Percentiles rank a stretch among this genome's conserved stretches.
Conservation (phyloP, 2,329 filamentous ascomycete species). For the Dendrostoma leiphaemia region DNA sequence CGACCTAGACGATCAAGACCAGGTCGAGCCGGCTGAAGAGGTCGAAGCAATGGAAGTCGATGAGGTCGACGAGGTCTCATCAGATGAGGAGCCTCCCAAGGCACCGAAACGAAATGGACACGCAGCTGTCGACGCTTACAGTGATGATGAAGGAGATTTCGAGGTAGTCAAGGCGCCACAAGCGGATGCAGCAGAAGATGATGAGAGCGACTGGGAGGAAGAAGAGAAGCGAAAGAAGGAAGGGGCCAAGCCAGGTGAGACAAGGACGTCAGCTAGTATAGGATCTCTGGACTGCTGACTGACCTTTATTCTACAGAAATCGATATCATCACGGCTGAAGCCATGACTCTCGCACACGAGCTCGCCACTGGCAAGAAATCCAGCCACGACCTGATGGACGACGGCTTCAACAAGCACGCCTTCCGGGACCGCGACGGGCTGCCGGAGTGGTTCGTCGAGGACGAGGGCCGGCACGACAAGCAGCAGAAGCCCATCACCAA, state of each 20-base stretch:
- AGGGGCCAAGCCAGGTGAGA: conserved; percentile 61
- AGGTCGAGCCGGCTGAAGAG: conserved; percentile 33
- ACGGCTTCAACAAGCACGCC: conserved; percentile 88
- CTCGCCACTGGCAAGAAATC: conserved; percentile 84
- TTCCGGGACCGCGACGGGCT: conserved; percentile 90
- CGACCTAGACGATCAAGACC: conserved; percentile 36
- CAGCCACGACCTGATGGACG: conserved; percentile 77
- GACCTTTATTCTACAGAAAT: conserved; percentile 59
- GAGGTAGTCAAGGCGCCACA: conserved; percentile 57
- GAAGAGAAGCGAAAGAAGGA: conserved; percentile 60
- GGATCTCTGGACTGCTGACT: neutral
- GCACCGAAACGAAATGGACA: conserved; percentile 33
- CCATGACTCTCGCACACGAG: conserved; percentile 94
- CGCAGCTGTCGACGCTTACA: conserved; percentile 35
- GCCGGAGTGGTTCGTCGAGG: conserved; percentile 97
- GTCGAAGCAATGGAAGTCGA: conserved; percentile 38
- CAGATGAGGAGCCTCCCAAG: conserved; percentile 37
- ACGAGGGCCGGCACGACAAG: conserved; percentile 81
- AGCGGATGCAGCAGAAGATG: conserved; percentile 36
- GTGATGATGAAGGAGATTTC: conserved; percentile 43
- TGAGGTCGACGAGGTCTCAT: conserved; percentile 26
- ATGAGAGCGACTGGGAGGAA: conserved; percentile 56
- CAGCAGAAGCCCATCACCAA: conserved; percentile 87
- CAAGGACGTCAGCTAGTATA: neutral
- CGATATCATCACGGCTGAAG: conserved; percentile 98